Evolutionary conservation across 169 alveolate species (phyloP), one percentile per base, ranked within the genome.

Genomic region (Perkinsus olseni): DNA sequence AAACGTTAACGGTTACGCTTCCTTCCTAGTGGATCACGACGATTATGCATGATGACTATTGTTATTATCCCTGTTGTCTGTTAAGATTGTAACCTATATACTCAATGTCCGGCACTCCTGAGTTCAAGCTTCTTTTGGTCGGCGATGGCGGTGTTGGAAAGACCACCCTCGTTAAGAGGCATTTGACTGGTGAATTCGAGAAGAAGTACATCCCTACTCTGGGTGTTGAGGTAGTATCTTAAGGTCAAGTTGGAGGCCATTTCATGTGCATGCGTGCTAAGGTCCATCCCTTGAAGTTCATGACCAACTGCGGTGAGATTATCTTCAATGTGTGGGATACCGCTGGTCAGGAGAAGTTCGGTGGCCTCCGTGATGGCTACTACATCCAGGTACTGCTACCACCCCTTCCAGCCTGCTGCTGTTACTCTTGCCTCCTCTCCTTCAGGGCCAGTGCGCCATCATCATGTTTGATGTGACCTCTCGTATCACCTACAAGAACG

Each of bases 141-240:
- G 99, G 99, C 40, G 99, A 99, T 95, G 99, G 99, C 91, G 99
- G 99, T 94, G 99, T 98, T 74, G 99, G 99, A 38, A 99, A 99
- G 96, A 99, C 99, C 39, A 99, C 99, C 34, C 98, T 99, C 94
- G 99, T 99, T 39, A 99, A 98, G 95, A 96, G 99, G 39, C 99
- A 99, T 94, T 94, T 98, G 92, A 62, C 82, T 28, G 82, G 99
- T 91, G 99, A 99, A 95, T 99, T 99, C 94, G 99, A 99, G 96
- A 99, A 99, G 97, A 98, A 98, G 95, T 99, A 99, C 97, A 98
- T 98, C 92, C 99, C 82, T 28, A 62, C 82, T 13, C 34, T 62
- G 82, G 82, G 82, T 62, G 82, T 62, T 62, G 82, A 62, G 95
- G 82, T 62, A 62, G 34, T 62, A 62, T 62, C 82, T 62, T 62